Percentiles rank a stretch among this genome's conserved stretches.
Conservation (phyloP, 371 early-diverging fungal genomes). For the Mycotypha africana region DNA sequence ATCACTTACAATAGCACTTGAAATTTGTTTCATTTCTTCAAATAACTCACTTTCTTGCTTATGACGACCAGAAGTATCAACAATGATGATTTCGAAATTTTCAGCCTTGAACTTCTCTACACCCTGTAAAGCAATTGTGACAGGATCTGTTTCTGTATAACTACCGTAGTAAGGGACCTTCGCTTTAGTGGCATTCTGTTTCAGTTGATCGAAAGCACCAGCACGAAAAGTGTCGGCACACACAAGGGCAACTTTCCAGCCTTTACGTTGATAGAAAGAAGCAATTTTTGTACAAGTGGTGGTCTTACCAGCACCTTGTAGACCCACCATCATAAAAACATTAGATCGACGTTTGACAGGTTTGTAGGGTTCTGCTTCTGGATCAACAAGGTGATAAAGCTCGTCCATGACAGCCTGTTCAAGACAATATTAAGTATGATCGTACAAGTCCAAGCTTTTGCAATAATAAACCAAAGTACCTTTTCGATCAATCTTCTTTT, state of each 20-base stretch:
- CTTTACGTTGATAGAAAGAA: constrained; percentile 94
- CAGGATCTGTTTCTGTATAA: constrained; percentile 95
- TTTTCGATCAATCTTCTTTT: constrained; percentile 89
- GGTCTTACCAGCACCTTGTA: constrained; percentile 99
- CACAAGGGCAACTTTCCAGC: constrained; percentile 96
- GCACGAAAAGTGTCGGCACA: constrained; percentile 99
- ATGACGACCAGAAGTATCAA: constrained; percentile 99
- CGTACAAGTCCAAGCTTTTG: not conserved
- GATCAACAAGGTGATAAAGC: constrained; percentile 92
- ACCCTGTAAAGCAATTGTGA: constrained; percentile 92
- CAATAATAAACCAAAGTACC: constrained; percentile 34
- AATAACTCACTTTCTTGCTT: constrained; percentile 98
- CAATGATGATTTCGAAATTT: constrained; percentile 98
- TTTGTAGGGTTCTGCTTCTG: constrained; percentile 84
- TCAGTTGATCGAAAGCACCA: constrained; percentile 99
- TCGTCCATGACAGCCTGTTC: constrained; percentile 91
- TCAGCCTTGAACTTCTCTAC: constrained; percentile 94
- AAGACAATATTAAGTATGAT: no score
- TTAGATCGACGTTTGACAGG: constrained; percentile 85
- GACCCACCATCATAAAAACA: constrained; percentile 98
- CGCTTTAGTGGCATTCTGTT: constrained; percentile 98
- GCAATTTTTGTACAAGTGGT: constrained; percentile 99
- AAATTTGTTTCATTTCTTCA: constrained; percentile 98
- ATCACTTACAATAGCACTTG: constrained; percentile 66
- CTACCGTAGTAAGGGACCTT: constrained; percentile 97